phyloP scores from a whole-genome alignment of 257 asterid species.

The Rauvolfia tetraphylla region DNA sequence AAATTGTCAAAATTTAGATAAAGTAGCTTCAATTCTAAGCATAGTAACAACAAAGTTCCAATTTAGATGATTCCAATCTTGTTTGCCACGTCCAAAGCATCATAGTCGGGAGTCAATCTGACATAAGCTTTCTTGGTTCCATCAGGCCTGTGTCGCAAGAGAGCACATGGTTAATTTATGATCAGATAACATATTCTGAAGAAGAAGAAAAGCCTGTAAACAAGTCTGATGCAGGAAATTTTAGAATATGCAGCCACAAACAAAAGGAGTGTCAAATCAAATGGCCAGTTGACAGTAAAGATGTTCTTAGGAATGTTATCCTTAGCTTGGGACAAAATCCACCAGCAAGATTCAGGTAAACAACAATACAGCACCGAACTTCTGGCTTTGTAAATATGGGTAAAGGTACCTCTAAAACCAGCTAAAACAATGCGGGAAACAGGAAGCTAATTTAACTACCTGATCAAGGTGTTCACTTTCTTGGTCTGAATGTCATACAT shows the following conservation, averaged over 20 bases:
- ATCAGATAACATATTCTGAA: neutral
- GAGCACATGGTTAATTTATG: neutral
- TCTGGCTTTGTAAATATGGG: neutral
- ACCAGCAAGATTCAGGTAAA: neutral
- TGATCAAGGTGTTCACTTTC: slow-evolving; percentile 40
- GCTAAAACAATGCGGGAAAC: neutral
- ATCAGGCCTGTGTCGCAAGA: slow-evolving; percentile 35
- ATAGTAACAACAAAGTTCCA: neutral
- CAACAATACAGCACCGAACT: too few species aligned
- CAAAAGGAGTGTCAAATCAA: neutral
- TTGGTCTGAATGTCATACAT: slow-evolving; percentile 40
- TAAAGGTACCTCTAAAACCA: neutral
- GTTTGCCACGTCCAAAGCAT: slow-evolving; percentile 45
- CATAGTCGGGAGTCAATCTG: slow-evolving; percentile 42
- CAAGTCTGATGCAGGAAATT: neutral
- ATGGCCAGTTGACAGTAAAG: neutral
- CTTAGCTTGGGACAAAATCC: neutral
- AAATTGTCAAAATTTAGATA: neutral
- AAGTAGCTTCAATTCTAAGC: neutral
- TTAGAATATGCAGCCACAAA: neutral
- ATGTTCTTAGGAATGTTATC: too few species aligned
- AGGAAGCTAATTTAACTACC: slow-evolving; percentile 2
- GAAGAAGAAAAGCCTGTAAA: too few species aligned
- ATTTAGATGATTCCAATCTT: slow-evolving; percentile 45
- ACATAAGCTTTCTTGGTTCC: slow-evolving; percentile 47